Evolutionary conservation across 495 filamentous ascomycete species (phyloP), one percentile per base, ranked within the genome.

Genomic region (Elaphomyces granulatus): DNA sequence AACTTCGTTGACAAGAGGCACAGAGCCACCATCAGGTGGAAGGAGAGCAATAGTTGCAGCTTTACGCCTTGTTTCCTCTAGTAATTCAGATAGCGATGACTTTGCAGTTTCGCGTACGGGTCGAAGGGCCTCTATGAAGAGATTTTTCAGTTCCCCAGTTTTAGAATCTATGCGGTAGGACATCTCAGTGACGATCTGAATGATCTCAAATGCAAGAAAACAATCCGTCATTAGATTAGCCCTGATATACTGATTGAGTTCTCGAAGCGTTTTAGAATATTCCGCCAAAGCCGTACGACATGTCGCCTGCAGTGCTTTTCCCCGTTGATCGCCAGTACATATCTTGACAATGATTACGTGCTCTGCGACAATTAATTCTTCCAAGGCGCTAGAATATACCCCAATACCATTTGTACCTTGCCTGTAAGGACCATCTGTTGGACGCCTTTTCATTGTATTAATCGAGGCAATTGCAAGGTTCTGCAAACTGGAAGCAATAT

Each of bases 201-300:
- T 81, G 39, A 96, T 87, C 53, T 99, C 90, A 54, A 92, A 99
- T 3, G 86, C 87, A 17, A 99, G 71, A 54, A 82, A 99, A 61
- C 92, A 94, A 59, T 99, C 90, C 1, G 87, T 96, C 49, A 74
- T 77, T 31, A 95, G 65, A 52, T 94, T 86, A 20, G 72, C 55
- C 53, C 81, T 81, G 55, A 96, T 87, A 53, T 94, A 87, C 26
- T 74, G 68, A 56, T 96, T 94, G 17, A 99, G 67, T 47, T 95
- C 90, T 9, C 78, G 74, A 19, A 99, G 59, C 0, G 92, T 95
- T 49, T 84, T 77, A 18, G 81, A 74, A 51, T 95, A 80, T 44
- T 93, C 84, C 1, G 72, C 69, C 48, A 96, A 71, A 19, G 87
- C 69, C 15, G 70, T 61, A 41, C 80, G 74, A 49, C 80, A 87